These are phyloP conservation scores for Stephanodiscus minutulus DNA, from an alignment of 108 stramenopile genomes.

Conservation along the genomic window DNA sequence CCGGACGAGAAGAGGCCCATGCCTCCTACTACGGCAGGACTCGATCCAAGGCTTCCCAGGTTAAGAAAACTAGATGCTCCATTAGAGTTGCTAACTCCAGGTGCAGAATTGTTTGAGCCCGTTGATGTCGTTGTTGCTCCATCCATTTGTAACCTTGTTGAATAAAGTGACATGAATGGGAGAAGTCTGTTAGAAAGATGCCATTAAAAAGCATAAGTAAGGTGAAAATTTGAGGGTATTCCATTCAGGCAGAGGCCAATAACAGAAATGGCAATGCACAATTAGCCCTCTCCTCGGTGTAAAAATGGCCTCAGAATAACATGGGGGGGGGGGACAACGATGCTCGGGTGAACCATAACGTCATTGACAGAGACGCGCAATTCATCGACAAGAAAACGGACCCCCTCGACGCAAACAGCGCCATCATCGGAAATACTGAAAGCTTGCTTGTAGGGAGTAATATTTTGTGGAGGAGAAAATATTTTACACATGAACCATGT, in stretches of 20 bases:
- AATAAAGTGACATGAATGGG: not conserved
- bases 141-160: conserved; percentile 18
- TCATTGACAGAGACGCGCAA: not conserved
- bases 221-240: too few species aligned
- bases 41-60: conserved; percentile 27
- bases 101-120: conserved; percentile 22
- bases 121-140: conserved; percentile 35
- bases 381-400: not conserved
- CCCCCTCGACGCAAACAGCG: not conserved
- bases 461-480: not conserved
- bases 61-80: conserved; percentile 25
- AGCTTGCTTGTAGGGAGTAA: not conserved
- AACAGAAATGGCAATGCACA: too few species aligned
- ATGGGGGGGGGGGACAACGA: not conserved
- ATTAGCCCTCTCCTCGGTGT: too few species aligned
- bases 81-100: conserved; percentile 20
- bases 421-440: not conserved
- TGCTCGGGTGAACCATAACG: not conserved
- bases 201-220: not conserved
- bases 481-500: not conserved
- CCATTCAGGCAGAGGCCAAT: too few species aligned
- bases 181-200: not conserved
- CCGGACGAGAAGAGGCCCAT: conserved; percentile 30
- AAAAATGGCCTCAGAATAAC: too few species aligned
- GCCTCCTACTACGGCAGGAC: conserved; percentile 21